Evolutionary conservation across 2,329 filamentous ascomycete species (phyloP).

Genomic region (Aspergillus quadrilineatus): DNA sequence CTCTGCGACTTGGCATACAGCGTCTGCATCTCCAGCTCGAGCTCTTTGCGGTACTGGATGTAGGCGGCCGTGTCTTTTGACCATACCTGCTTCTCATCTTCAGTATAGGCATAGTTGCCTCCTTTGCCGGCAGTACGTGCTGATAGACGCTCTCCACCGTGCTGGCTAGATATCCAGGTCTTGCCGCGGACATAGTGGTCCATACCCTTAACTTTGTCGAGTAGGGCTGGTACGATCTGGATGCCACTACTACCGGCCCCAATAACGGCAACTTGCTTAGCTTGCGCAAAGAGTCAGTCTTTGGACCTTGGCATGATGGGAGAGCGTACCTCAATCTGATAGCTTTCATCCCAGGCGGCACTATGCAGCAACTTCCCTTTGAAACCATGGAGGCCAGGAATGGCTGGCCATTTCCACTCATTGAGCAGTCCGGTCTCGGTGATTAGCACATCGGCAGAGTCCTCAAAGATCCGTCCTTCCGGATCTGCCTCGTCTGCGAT

Average conservation of each 20-base stretch:
- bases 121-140: neutral
- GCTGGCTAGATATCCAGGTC: conserved; percentile 7
- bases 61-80: neutral
- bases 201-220: conserved; percentile 6
- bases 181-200: conserved; percentile 8
- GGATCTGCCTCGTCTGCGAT: neutral
- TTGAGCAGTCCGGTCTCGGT: conserved; percentile 4
- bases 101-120: neutral
- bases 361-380: neutral
- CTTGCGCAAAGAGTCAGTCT: neutral
- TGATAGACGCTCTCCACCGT: neutral
- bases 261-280: neutral
- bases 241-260: conserved; percentile 3
- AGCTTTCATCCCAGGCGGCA: neutral
- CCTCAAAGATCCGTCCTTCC: neutral
- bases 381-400: neutral
- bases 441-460: conserved; percentile 1
- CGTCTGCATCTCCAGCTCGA: conserved; percentile 7
- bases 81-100: neutral
- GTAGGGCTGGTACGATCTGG: conserved; percentile 1
- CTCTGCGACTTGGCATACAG: conserved; percentile 3
- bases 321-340: neutral
- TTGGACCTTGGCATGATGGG: neutral
- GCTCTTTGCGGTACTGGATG: conserved; percentile 7
- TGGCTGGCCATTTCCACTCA: conserved; percentile 2